Conservation (phyloP, 345 rosid genomes). For the Combretum micranthum region DNA sequence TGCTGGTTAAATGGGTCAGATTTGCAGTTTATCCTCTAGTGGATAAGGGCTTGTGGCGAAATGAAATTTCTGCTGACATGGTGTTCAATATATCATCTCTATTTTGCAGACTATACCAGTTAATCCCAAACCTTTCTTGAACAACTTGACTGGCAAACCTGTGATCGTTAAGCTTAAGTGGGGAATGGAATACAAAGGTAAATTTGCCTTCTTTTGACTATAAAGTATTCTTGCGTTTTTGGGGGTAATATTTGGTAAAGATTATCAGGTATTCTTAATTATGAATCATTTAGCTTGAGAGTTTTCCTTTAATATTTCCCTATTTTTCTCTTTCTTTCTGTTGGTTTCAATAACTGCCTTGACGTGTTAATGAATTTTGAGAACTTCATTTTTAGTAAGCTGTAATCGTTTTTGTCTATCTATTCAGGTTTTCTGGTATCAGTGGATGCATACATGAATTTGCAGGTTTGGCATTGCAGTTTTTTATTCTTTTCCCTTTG, state of each 20-base stretch:
- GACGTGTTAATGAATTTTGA: background rate
- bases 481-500: too few species aligned
- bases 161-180: slow-evolving; percentile 85
- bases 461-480: slow-evolving; percentile 44
- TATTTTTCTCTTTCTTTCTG: background rate
- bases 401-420: slow-evolving; percentile 1
- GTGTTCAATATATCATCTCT: background rate
- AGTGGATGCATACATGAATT: slow-evolving; percentile 94
- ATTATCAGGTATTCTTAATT: background rate
- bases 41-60: too few species aligned
- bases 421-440: slow-evolving; percentile 83
- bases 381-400: background rate
- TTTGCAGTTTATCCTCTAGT: too few species aligned
- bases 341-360: background rate
- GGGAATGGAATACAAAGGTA: slow-evolving; percentile 96
- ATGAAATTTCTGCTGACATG: too few species aligned
- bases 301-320: too few species aligned
- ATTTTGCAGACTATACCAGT: slow-evolving; percentile 70
- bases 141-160: slow-evolving; percentile 80
- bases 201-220: background rate
- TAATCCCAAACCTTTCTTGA: slow-evolving; percentile 84
- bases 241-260: background rate
- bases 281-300: too few species aligned
- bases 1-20: too few species aligned
- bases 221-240: background rate